A percentile compares a stretch with the other conserved stretches of the same genome.
phyloP scores from a whole-genome alignment of 176 grass and related monocot genomes.

The Lolium rigidum region DNA sequence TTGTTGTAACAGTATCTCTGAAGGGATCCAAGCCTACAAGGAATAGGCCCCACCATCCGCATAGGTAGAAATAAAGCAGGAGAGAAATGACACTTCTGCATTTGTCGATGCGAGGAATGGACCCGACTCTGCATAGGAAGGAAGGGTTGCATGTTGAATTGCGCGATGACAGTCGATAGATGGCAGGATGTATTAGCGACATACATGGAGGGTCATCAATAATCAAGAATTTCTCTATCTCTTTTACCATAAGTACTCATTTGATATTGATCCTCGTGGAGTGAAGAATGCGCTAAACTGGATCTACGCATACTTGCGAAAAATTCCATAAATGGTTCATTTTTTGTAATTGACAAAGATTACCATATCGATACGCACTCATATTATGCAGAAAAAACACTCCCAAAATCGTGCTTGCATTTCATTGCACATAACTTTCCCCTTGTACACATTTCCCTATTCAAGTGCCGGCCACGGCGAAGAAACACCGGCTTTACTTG shows the following conservation, averaged over 20 bases:
- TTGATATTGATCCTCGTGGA: not conserved
- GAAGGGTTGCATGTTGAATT: slow-evolving; percentile 8
- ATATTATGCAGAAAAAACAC: not conserved
- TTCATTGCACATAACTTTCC: slow-evolving; percentile 5
- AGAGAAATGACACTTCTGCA: slow-evolving; percentile 10
- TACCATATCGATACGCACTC: slow-evolving; percentile 1
- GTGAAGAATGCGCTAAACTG: not conserved
- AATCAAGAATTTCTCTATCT: not conserved
- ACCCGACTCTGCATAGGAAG: not conserved
- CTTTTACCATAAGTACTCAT: slow-evolving; percentile 5
- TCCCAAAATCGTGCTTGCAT: not conserved
- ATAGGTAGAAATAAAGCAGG: not conserved
- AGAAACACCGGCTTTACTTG: not conserved
- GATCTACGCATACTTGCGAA: slow-evolving; percentile 2
- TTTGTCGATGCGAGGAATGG: not conserved
- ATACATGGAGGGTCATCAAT: not conserved
- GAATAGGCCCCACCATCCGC: not conserved
- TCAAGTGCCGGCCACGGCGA: not conserved
- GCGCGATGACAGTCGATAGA: not conserved
- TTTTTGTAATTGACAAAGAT: not conserved
- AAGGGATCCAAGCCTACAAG: not conserved
- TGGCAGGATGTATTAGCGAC: not conserved
- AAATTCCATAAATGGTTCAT: not conserved
- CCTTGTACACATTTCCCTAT: not conserved
- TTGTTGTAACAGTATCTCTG: not conserved